Evolutionary conservation across 345 rosid species (phyloP).

Genomic region (Ricinus communis): DNA sequence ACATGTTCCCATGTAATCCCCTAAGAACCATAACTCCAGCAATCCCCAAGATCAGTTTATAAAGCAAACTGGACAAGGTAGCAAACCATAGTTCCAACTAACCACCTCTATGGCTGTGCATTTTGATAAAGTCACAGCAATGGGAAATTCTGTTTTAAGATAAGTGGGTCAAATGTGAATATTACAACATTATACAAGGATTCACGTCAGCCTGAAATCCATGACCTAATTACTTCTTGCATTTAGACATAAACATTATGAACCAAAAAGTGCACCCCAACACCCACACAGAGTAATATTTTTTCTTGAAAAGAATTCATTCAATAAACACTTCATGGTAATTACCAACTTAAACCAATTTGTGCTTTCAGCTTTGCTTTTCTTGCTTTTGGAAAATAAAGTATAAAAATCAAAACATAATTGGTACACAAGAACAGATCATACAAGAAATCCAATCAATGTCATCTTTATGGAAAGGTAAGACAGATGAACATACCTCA

Average conservation of each 20-base stretch:
- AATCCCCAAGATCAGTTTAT: background rate
- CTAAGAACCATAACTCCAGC: background rate
- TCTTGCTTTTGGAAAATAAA: background rate
- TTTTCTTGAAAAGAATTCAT: too few relatives aligned
- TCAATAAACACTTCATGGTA: background rate
- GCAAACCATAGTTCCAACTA: background rate
- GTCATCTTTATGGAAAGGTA: background rate
- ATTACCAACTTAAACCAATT: background rate
- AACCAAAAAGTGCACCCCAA: too few relatives aligned
- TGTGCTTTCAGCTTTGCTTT: background rate
- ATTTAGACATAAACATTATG: background rate
- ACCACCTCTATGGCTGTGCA: background rate
- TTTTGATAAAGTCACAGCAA: background rate
- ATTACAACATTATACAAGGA: background rate
- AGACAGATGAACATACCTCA: constrained; percentile 51
- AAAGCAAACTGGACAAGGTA: background rate
- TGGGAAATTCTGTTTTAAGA: background rate
- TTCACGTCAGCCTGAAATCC: too few relatives aligned
- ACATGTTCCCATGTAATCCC: background rate
- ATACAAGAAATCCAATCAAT: background rate
- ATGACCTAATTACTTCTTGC: background rate
- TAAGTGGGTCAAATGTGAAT: background rate
- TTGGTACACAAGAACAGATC: background rate
- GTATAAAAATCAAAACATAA: background rate
- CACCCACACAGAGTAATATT: too few relatives aligned